Base-by-base conservation (phyloP, 2,329 filamentous ascomycete species). In the Aureobasidium sp. region DNA sequence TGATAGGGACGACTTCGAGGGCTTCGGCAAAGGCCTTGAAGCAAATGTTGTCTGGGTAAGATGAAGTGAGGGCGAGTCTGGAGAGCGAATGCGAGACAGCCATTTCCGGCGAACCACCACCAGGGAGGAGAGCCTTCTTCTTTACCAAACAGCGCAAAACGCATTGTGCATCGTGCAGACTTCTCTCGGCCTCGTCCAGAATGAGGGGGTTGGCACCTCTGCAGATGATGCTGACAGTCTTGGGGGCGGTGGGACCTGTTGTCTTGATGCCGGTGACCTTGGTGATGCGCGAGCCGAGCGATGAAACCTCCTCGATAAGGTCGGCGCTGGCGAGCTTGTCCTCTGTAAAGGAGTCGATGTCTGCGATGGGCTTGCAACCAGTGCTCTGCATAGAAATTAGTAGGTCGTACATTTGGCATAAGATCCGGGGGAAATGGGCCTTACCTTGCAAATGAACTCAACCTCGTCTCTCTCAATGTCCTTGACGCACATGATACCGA, bases 1-100 rank as follows among this genome's bases (percentile, higher is more conserved):
- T 99, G 37, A 93, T 97, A 15, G 95, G 94, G 60, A 99, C 90
- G 45, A 99, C 90, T 78, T 99, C 94, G 80, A 99, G 88, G 8
- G 94, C 94, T 66, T 99, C 93, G 1, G 95, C 94, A 72, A 99
- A 99, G 0, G 93, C 93, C 79, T 97, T 97, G 90, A 91, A 99
- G 84, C 94, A 99, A 72, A 97, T 97, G 42, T 91, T 86, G 76
- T 99, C 94, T 5, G 94, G 97, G 64, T 95, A 95, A 0, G 87
- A 87, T 64, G 97, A 81, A 69, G 87, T 86, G 67, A 92, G 89
- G 9, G 93, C 85, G 72, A 90, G 88, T 76, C 90, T 88, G 62
- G 88, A 85, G 37, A 99, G 84, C 71, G 90, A 84, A 60, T 94
- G 89, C 24, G 94, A 90, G 69, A 99, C 93, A 77, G 97, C 92